Percentiles rank a stretch among this genome's conserved stretches.
Conservation (phyloP, 352 stramenopile genomes). For the Thraustotheca clavata region DNA sequence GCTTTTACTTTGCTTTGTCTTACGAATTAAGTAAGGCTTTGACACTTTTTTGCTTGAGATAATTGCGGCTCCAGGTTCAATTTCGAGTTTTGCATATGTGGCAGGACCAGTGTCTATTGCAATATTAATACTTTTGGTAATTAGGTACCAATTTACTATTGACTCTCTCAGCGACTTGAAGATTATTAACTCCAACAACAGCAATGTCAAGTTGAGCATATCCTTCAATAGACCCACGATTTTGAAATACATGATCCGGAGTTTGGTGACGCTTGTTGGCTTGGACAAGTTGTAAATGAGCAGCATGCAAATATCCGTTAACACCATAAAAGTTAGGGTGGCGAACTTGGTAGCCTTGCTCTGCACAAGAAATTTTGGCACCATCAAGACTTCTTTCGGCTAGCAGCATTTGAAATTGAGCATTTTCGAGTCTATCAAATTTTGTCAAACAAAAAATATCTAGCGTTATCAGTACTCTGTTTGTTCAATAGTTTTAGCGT, state of each 20-base stretch:
- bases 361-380: constrained; percentile 50
- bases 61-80: constrained; percentile 44
- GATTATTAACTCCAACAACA: constrained; percentile 33
- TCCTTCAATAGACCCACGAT: constrained; percentile 40
- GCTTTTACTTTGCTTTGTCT: not conserved
- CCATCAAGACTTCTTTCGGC: constrained; percentile 61
- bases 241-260: constrained; percentile 51
- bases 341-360: constrained; percentile 46
- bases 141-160: constrained; percentile 16
- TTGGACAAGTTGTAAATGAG: constrained; percentile 49
- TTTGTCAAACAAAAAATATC: not conserved
- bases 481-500: constrained; percentile 44
- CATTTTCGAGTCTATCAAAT: constrained; percentile 38
- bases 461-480: constrained; percentile 36
- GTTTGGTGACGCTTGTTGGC: constrained; percentile 47
- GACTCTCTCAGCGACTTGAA: constrained; percentile 27
- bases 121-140: not conserved
- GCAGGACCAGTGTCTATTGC: not conserved
- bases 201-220: constrained; percentile 50
- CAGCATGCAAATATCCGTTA: constrained; percentile 65
- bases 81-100: constrained; percentile 53
- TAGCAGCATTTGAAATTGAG: constrained; percentile 49
- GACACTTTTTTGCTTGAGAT: constrained; percentile 40
- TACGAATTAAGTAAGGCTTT: constrained; percentile 14
- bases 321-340: constrained; percentile 71